Evolutionary conservation across 1,139 yeast species (phyloP), one percentile per base, ranked within the genome.

Genomic region (Insectozyma bohioensis): DNA sequence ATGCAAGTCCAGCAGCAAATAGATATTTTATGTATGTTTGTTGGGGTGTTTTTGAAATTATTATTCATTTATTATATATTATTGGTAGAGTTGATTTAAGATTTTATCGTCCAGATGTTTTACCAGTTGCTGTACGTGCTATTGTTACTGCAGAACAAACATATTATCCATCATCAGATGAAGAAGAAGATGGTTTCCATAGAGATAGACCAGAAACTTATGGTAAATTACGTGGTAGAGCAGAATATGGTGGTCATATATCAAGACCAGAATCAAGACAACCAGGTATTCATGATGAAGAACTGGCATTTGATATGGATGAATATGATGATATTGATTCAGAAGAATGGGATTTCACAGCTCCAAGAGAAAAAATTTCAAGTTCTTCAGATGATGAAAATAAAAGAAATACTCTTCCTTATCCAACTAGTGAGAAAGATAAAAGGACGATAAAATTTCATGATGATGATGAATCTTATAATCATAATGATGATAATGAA

Each of bases 51-150:
- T 58, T 64, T 24, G 74, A 68, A 47, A 41, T 46, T 9, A 42
- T 67, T 20, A 60, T 64, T 31, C 62, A 66, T 43, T 16, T 57
- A 4, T 44, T 67, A 22, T 67, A 66, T 42, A 49, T 68, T 31
- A 45, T 67, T 16, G 72, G 73, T 10, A 60, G 75, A 50, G 71
- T 64, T 22, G 75, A 68, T 46, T 59, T 68, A 42, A 50, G 75
- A 39, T 68, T 67, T 52, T 68, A 68, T 53, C 61, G 70, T 42
- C 74, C 75, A 27, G 73, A 67, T 49, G 47, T 52, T 10, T 61
- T 67, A 40, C 73, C 73, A 2, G 47, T 45, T 12, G 52, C 49
- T 36, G 67, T 67, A 25, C 52, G 70, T 42, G 49, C 58, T 10
- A 65, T 67, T 42, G 52, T 65, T 30, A 66, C 72, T 3, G 72